Evolutionary conservation across 805 yeast genomes (phyloP), one percentile per base, ranked within the genome.

Genomic region (Yamadazyma laniorum): DNA sequence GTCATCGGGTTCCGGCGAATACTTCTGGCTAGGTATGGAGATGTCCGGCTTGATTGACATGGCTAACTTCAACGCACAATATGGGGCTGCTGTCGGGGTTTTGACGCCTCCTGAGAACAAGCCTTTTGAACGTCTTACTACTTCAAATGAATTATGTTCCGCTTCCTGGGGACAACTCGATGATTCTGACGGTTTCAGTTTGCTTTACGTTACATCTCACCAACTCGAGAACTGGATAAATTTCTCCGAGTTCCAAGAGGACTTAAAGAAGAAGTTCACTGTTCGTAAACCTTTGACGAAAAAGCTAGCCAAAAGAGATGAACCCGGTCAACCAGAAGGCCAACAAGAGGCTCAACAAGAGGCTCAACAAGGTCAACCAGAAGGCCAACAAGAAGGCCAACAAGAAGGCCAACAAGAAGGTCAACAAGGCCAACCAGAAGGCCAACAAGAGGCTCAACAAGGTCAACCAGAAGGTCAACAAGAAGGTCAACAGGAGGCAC

Each of bases 81-180:
- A 38, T 39, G 67, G 61, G 0, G 58, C 54, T 6, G 52, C 56
- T 6, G 55, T 56, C 1, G 70, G 70, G 1, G 44, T 61, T 2
- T 40, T 55, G 15, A 63, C 70, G 0, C 67, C 67, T 1, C 30
- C 29, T 1, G 47, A 41, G 18, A 63, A 59, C 27, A 36, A 48
- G 8, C 55, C 60, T 3, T 39, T 30, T 6, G 40, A 47, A 1
- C 35, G 39, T 7, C 39, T 50, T 4, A 51, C 58, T 1, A 29
- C 43, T 13, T 50, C 69, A 4, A 43, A 48, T 4, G 70, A 65
- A 39, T 36, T 65, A 6, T 65, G 70, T 41, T 61, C 68, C 9
- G 45, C 65, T 12, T 61, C 68, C 11, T 63, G 69, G 68, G 65
- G 59, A 4, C 70, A 64, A 42, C 29, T 61, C 2, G 48, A 47